A percentile compares a stretch with the other conserved stretches of the same genome.
These are phyloP conservation scores for Aristolochia contorta DNA, from an alignment of 164 flowering plant species.

Conservation along the genomic window DNA sequence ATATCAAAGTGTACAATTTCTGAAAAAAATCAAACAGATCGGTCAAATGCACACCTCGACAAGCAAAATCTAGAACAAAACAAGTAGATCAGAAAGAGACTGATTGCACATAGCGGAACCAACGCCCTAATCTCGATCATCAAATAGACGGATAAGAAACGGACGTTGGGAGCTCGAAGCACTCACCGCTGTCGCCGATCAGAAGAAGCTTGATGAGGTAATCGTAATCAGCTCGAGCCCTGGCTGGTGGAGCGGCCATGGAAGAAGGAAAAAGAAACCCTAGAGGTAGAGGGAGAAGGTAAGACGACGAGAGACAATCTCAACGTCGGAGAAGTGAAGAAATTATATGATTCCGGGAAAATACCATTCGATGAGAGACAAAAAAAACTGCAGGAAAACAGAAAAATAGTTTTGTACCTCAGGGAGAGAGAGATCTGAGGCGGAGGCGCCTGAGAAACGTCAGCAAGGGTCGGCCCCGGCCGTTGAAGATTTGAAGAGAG, in stretches of 20 bases:
- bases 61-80: no score
- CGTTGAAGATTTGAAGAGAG: slow-evolving; percentile 8
- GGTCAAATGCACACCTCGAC: no score
- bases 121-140: neutral
- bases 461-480: slow-evolving; percentile 8
- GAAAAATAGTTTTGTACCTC: neutral
- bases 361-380: neutral
- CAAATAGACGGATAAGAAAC: neutral
- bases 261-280: slow-evolving; percentile 7
- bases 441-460: slow-evolving; percentile 1
- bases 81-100: no score
- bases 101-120: neutral
- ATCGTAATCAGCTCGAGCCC: slow-evolving; percentile 78
- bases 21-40: no score
- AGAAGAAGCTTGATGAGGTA: slow-evolving; percentile 69
- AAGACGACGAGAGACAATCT: neutral
- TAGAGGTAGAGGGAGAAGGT: neutral
- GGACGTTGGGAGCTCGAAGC: neutral
- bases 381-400: neutral
- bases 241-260: slow-evolving; percentile 77
- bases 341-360: neutral
- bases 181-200: slow-evolving; percentile 74
- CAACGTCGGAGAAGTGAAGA: neutral
- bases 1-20: no score
- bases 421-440: neutral